phyloP scores from a whole-genome alignment of 2,329 filamentous ascomycete species.

The Aspergillus brasiliensis region DNA sequence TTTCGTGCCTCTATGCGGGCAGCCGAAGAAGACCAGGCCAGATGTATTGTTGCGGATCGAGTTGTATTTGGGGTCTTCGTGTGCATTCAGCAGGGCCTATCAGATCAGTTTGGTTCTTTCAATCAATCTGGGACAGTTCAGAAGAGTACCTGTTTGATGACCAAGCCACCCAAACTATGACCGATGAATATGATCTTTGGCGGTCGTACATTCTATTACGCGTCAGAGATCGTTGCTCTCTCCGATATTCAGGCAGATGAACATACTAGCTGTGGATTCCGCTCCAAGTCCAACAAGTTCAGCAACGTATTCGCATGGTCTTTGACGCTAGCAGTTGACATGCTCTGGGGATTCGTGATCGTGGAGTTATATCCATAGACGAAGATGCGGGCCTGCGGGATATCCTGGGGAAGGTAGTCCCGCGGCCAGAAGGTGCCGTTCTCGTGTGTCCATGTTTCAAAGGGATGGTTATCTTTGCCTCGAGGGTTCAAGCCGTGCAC shows the following conservation, averaged over 20 bases:
- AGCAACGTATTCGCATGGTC: constrained; percentile 39
- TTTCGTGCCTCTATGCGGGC: constrained; percentile 37
- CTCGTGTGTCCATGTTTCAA: constrained; percentile 36
- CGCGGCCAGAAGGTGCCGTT: constrained; percentile 31
- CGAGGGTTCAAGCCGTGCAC: constrained; percentile 36
- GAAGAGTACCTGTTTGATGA: constrained; percentile 32
- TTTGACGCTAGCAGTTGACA: constrained; percentile 38
- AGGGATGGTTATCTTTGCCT: constrained; percentile 34
- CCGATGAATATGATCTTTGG: constrained; percentile 36
- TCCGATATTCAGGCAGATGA: background rate
- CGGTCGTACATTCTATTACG: constrained; percentile 20
- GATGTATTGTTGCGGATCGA: constrained; percentile 35
- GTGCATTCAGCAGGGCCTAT: constrained; percentile 37
- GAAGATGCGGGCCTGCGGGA: constrained; percentile 33
- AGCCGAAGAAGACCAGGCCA: constrained; percentile 40
- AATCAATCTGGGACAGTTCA: too few species aligned
- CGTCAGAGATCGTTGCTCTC: background rate
- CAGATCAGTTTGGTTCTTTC: background rate
- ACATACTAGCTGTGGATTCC: constrained; percentile 28
- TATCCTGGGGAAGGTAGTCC: constrained; percentile 29
- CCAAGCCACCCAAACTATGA: constrained; percentile 35
- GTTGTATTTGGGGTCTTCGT: constrained; percentile 38
- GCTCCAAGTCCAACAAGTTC: constrained; percentile 36
- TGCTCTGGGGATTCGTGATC: constrained; percentile 32
- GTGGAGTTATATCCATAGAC: constrained; percentile 38